Evolutionary conservation across 495 filamentous ascomycete genomes (phyloP).

Genomic region (Corynascus novoguineensis): DNA sequence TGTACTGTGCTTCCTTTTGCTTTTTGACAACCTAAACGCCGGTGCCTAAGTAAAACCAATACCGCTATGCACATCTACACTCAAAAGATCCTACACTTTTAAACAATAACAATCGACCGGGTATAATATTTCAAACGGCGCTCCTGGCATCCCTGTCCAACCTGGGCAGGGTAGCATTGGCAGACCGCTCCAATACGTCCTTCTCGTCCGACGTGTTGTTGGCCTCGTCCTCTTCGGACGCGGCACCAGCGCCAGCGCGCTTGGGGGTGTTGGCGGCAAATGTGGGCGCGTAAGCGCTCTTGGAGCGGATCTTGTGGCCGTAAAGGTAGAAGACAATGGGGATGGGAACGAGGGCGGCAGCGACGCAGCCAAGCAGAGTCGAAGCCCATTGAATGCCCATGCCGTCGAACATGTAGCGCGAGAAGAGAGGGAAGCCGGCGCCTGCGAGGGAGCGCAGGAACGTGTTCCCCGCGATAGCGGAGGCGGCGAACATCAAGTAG

Average conservation of each 20-base stretch:
- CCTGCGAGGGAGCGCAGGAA: conserved; percentile 75
- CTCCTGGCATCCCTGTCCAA: conserved; percentile 8
- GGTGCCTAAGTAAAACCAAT: background rate
- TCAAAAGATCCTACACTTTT: background rate
- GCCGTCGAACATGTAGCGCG: conserved; percentile 70
- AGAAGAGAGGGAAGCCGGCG: conserved; percentile 78
- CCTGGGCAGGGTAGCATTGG: background rate
- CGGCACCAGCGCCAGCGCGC: background rate
- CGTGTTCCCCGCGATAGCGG: conserved; percentile 83
- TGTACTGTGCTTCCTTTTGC: too few species aligned
- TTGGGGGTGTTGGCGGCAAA: conserved; percentile 11
- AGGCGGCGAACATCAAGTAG: conserved; percentile 84
- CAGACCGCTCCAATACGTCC: conserved; percentile 2
- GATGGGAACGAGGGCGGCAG: conserved; percentile 63
- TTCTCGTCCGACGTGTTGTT: conserved; percentile 10
- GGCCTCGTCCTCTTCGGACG: background rate
- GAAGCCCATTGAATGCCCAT: conserved; percentile 74
- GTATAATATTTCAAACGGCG: conserved; percentile 14
- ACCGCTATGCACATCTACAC: background rate
- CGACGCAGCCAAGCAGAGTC: conserved; percentile 71
- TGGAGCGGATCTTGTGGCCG: conserved; percentile 58
- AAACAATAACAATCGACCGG: too few species aligned
- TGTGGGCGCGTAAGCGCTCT: conserved; percentile 64
- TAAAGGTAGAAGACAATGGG: conserved; percentile 62
- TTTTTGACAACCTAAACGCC: conserved; percentile 7